These are phyloP conservation scores for Chlamydomonas sphaeroides DNA, from an alignment of 139 green algal genomes.

Conservation along the genomic window DNA sequence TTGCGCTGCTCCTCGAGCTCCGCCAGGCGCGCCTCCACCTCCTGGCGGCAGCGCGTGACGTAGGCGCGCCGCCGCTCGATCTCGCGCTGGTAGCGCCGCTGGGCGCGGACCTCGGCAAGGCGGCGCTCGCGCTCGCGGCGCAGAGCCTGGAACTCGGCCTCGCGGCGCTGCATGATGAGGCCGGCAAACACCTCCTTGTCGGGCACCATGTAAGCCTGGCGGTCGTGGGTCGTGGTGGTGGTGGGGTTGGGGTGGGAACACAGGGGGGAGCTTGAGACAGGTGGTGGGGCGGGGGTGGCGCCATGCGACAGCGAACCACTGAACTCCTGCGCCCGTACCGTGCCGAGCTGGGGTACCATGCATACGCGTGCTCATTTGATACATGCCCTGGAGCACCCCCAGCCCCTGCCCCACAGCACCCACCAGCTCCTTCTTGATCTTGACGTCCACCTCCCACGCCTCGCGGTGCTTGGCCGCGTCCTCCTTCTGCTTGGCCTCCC, in stretches of 20 bases:
- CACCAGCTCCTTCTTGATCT: constrained; percentile 79
- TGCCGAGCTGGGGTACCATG: too few relatives aligned
- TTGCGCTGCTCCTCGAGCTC: constrained; percentile 57
- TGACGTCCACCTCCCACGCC: constrained; percentile 86
- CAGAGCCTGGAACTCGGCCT: constrained; percentile 87
- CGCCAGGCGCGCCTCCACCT: constrained; percentile 64
- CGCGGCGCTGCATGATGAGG: constrained; percentile 77
- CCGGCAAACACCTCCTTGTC: constrained; percentile 54
- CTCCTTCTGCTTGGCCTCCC: constrained; percentile 57
- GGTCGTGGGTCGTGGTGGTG: too few relatives aligned
- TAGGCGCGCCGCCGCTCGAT: constrained; percentile 80
- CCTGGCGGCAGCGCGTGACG: constrained; percentile 71
- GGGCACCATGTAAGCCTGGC: constrained; percentile 26
- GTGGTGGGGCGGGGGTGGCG: too few relatives aligned
- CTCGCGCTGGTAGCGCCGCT: constrained; percentile 72
- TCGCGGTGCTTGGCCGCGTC: constrained; percentile 64
- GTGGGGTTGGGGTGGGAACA: too few relatives aligned
- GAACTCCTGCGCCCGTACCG: too few relatives aligned
- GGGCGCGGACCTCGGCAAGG: constrained; percentile 62
- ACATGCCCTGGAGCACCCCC: too few relatives aligned
- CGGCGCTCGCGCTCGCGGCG: constrained; percentile 60
- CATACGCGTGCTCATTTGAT: too few relatives aligned
- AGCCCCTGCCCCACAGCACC: neutral
- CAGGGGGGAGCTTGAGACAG: too few relatives aligned
- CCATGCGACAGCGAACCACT: too few relatives aligned